phyloP scores from a whole-genome alignment of 805 yeast genomes.

The Nakazawaea anatomiae region DNA sequence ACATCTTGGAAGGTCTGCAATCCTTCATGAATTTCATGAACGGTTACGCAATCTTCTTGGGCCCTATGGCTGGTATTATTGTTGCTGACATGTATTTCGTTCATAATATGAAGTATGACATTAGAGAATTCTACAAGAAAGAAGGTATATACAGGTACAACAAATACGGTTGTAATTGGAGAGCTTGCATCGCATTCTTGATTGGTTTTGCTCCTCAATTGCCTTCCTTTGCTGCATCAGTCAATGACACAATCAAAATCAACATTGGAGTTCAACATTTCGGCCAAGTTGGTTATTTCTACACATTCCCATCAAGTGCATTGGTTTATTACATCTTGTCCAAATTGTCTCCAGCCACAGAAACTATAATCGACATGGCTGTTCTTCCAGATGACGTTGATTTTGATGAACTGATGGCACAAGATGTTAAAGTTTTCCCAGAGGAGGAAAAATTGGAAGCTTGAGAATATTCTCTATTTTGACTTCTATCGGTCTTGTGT shows the following conservation, averaged over 20 bases:
- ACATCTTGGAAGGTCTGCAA: conserved; percentile 28
- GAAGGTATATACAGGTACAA: conserved; percentile 32
- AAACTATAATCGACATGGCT: conserved; percentile 2
- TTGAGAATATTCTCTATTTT: neutral
- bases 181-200: conserved; percentile 41
- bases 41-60: conserved; percentile 30
- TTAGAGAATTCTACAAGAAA: conserved; percentile 26
- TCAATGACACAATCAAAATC: conserved; percentile 19
- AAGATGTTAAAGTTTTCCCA: conserved; percentile 1
- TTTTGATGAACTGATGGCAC: conserved; percentile 5
- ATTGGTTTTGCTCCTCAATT: conserved; percentile 79
- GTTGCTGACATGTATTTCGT: conserved; percentile 33
- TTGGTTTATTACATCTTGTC: conserved; percentile 19
- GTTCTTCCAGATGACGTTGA: conserved; percentile 10
- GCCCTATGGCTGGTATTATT: conserved; percentile 33
- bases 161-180: conserved; percentile 36
- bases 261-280: conserved; percentile 19
- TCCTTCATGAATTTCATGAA: conserved; percentile 30
- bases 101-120: conserved; percentile 29
- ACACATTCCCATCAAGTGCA: conserved; percentile 23
- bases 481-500: neutral
- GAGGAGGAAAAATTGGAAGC: conserved; percentile 1
- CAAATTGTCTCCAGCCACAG: conserved; percentile 17
- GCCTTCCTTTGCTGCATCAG: conserved; percentile 60
- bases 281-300: conserved; percentile 26